Conservation (phyloP, 2,329 filamentous ascomycete species). For the Diplodia intermedia region DNA sequence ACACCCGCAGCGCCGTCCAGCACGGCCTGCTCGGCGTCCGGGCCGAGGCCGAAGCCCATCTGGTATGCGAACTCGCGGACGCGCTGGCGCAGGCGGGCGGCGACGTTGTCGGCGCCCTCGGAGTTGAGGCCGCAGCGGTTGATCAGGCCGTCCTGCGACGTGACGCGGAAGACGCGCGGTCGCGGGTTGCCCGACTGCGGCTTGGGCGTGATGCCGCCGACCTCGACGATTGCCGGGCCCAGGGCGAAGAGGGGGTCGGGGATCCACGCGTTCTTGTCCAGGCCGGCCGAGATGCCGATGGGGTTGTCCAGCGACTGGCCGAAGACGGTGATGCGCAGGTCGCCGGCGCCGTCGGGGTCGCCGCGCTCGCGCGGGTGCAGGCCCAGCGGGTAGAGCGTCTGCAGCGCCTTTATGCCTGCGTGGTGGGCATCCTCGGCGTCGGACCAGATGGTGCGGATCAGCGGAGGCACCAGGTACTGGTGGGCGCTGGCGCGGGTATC, state of each 20-base stretch:
- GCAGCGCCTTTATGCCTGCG: constrained; percentile 73
- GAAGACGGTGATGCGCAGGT: constrained; percentile 72
- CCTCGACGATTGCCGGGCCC: constrained; percentile 86
- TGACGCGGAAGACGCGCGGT: constrained; percentile 86
- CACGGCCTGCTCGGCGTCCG: constrained; percentile 71
- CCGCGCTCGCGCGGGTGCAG: constrained; percentile 84
- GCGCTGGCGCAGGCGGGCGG: constrained; percentile 76
- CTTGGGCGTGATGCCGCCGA: constrained; percentile 87
- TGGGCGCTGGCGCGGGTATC: constrained; percentile 63
- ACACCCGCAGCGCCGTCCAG: constrained; percentile 78
- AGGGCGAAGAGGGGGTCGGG: constrained; percentile 83
- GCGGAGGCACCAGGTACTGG: constrained; percentile 62
- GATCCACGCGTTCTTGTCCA: constrained; percentile 93
- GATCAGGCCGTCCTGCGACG: constrained; percentile 83
- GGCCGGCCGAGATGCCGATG: constrained; percentile 90
- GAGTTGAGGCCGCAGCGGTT: constrained; percentile 97
- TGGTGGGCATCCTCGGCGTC: constrained; percentile 95
- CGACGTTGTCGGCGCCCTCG: constrained; percentile 85
- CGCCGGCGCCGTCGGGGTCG: constrained; percentile 60
- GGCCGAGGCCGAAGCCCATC: constrained; percentile 69
- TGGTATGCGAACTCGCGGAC: constrained; percentile 77
- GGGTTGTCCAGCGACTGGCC: constrained; percentile 81
- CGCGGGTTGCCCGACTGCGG: constrained; percentile 87
- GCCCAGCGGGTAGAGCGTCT: constrained; percentile 73
- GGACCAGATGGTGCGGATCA: constrained; percentile 69